Conservation (phyloP, 805 yeast genomes). For the Starmera quercuum region DNA sequence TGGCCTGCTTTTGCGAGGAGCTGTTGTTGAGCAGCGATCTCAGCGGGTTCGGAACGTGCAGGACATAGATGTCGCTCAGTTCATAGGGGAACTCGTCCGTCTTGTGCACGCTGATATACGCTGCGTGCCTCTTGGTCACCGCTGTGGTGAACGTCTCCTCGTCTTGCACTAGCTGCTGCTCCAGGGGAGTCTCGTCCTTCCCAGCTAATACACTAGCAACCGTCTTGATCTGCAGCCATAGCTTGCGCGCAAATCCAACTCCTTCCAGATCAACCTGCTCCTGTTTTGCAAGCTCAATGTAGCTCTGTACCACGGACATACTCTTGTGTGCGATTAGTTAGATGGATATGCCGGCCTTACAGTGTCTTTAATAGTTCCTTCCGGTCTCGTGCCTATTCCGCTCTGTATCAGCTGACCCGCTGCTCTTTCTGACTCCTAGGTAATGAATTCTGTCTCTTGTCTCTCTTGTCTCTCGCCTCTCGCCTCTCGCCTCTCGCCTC, state of each 20-base stretch:
- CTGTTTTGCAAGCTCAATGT: slow-evolving; percentile 10
- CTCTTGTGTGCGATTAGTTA: no score
- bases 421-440: no score
- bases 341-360: no score
- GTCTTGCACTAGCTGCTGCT: slow-evolving; percentile 9
- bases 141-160: slow-evolving; percentile 9
- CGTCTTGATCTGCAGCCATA: neutral
- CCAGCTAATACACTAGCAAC: slow-evolving; percentile 1
- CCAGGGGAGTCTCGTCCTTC: slow-evolving; percentile 8
- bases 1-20: neutral
- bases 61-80: slow-evolving; percentile 6
- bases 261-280: slow-evolving; percentile 6
- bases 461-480: no score
- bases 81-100: slow-evolving; percentile 8
- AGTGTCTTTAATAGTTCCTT: no score
- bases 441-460: no score
- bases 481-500: no score
- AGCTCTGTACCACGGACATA: no score
- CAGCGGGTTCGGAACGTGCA: slow-evolving; percentile 10
- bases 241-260: slow-evolving; percentile 1
- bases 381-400: no score
- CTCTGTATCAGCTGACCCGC: no score
- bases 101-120: slow-evolving; percentile 1
- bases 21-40: slow-evolving; percentile 1
- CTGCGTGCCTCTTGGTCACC: neutral